phyloP scores from a whole-genome alignment of 2,329 filamentous ascomycete genomes.

The Xylariaceae sp. region DNA sequence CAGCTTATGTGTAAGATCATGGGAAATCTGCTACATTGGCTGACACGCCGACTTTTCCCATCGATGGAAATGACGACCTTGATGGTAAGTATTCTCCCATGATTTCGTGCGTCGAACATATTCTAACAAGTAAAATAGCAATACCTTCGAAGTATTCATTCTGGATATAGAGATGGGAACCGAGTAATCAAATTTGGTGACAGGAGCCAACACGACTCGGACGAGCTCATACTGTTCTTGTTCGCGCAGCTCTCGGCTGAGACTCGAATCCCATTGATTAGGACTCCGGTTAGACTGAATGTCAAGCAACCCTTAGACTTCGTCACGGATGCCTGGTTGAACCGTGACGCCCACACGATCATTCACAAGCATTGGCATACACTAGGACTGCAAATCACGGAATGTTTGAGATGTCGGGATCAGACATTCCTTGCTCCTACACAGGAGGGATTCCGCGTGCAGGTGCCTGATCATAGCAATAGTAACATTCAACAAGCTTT shows the following conservation, averaged over 20 bases:
- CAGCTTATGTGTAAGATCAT: conserved; percentile 59
- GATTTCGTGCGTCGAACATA: background rate
- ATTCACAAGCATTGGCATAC: conserved; percentile 78
- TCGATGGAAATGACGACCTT: conserved; percentile 53
- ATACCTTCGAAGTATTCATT: conserved; percentile 62
- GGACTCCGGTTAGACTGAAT: conserved; percentile 11
- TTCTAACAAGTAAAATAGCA: too few relatives aligned
- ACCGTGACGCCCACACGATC: conserved; percentile 67
- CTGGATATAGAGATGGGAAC: conserved; percentile 21
- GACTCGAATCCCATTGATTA: conserved; percentile 58
- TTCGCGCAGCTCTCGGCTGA: conserved; percentile 82
- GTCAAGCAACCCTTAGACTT: conserved; percentile 44
- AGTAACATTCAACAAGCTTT: conserved; percentile 3
- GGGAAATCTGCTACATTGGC: conserved; percentile 56
- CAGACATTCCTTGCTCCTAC: conserved; percentile 5
- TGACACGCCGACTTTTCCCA: conserved; percentile 47
- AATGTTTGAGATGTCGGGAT: conserved; percentile 54
- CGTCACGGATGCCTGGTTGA: conserved; percentile 70
- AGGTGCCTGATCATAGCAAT: conserved; percentile 1
- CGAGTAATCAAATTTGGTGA: conserved; percentile 57
- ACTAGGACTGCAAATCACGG: conserved; percentile 59
- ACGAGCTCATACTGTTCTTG: conserved; percentile 83
- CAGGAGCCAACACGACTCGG: conserved; percentile 79
- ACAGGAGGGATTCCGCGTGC: conserved; percentile 11
- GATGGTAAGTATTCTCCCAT: conserved; percentile 44